Percentiles rank a stretch among this genome's conserved stretches.
These are phyloP conservation scores for Chlorokybus atmophyticus DNA, from an alignment of 139 green algal genomes.

Conservation along the genomic window DNA sequence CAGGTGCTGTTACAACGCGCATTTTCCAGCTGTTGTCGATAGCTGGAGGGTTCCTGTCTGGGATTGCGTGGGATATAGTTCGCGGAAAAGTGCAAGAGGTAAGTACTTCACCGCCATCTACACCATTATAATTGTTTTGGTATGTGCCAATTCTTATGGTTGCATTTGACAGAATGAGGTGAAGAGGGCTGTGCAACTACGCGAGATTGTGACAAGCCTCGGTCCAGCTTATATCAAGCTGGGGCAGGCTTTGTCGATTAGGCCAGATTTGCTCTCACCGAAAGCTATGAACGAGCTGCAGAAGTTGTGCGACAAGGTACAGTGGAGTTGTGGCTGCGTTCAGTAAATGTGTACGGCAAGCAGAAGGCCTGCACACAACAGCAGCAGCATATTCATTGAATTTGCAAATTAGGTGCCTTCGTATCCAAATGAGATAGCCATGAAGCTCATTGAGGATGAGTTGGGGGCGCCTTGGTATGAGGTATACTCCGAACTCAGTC, in stretches of 20 bases:
- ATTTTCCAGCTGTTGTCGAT: slow-evolving; percentile 76
- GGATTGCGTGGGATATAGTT: slow-evolving; percentile 47
- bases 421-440: slow-evolving; percentile 63
- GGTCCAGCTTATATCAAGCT: slow-evolving; percentile 98
- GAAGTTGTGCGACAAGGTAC: slow-evolving; percentile 96
- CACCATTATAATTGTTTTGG: no score
- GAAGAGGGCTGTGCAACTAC: slow-evolving; percentile 69
- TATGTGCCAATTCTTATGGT: no score
- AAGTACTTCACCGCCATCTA: no score
- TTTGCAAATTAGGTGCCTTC: slow-evolving; percentile 48
- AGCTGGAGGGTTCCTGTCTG: slow-evolving; percentile 57
- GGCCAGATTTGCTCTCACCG: slow-evolving; percentile 86
- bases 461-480: slow-evolving; percentile 71
- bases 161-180: slow-evolving; percentile 64
- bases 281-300: slow-evolving; percentile 96
- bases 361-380: no score
- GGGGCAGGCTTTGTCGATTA: slow-evolving; percentile 80
- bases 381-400: no score
- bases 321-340: no score
- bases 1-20: slow-evolving; percentile 62
- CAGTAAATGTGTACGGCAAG: no score
- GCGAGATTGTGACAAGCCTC: slow-evolving; percentile 85
- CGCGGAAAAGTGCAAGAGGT: slow-evolving; percentile 36
- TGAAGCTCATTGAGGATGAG: slow-evolving; percentile 59
- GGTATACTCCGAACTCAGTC: slow-evolving; percentile 67